Evolutionary conservation across 2,329 filamentous ascomycete species (phyloP).

Genomic region (Lecanicillium sp.): DNA sequence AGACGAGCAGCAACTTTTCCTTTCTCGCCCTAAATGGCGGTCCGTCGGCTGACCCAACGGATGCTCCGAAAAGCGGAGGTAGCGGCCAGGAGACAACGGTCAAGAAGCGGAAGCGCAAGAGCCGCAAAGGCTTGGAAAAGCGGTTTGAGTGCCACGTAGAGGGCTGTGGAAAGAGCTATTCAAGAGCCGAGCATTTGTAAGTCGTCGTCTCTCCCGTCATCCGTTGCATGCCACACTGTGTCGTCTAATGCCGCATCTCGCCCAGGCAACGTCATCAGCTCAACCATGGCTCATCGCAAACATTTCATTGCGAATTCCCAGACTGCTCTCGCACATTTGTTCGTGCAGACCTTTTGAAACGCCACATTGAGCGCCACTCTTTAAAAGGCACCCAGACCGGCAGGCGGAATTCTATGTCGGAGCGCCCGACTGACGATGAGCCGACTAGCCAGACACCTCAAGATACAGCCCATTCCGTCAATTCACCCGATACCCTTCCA

Average conservation of each 20-base stretch:
- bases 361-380: slow-evolving; percentile 73
- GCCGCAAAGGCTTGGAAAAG: slow-evolving; percentile 72
- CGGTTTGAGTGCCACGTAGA: slow-evolving; percentile 77
- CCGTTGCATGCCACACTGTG: slow-evolving; percentile 8
- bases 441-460: no score
- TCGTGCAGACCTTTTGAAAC: slow-evolving; percentile 82
- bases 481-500: no score
- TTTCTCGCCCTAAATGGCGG: no score
- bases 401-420: no score
- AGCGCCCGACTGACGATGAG: no score
- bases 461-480: no score
- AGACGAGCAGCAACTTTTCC: no score
- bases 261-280: slow-evolving; percentile 76
- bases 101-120: slow-evolving; percentile 51
- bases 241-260: slow-evolving; percentile 8
- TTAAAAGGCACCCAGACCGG: slow-evolving; percentile 60
- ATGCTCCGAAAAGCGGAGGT: no score
- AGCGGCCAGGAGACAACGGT: background rate
- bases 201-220: slow-evolving; percentile 17
- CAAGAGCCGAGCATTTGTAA: slow-evolving; percentile 89
- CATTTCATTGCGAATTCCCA: slow-evolving; percentile 87
- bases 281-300: slow-evolving; percentile 93
- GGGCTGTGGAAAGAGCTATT: slow-evolving; percentile 93
- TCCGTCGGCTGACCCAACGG: no score
- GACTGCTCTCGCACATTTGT: slow-evolving; percentile 89